Base-by-base conservation (phyloP, 306 rosid genomes). In the Pterocarpus macrocarpus region DNA sequence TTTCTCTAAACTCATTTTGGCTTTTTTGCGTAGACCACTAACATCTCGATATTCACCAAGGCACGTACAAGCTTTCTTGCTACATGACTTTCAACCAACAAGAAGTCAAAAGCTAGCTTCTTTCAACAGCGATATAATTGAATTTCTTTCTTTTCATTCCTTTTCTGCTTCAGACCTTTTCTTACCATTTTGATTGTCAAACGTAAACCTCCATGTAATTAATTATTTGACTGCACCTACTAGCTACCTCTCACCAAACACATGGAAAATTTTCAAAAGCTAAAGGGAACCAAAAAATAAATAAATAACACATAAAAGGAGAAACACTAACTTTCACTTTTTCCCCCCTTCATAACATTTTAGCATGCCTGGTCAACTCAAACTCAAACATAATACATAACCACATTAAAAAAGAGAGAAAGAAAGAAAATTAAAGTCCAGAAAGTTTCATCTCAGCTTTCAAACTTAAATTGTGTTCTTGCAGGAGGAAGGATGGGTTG, bases 401-500 rank as follows among this genome's bases (percentile, higher is more conserved):
- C 28, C 28, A 7, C 17, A 38, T 38, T 38, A 53, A 22, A 22
- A 22, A 22, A 22, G 28, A 22, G 1, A 22, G 12, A 53, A n/a
- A 47, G 57, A 66, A 52, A 32, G 64, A 71, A 77, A 53, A 50
- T 3, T 10, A 45, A 78, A 38, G 10, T 50, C 47, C n/a, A 15
- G n/a, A 39, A 16, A 34, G 41, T 55, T 44, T 44, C 15, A 63
- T 79, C 49, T 82, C 47, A 64, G 10, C 28, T 22, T 72, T 77
- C 5, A 10, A 69, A 76, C 45, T 59, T 41, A 69, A 72, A 39
- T 75, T 74, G 74, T 88, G 9, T 16, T 5, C 5, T n/a, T 85
- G 35, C 89, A 95, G 99, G 98, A 95, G 75, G 98, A 95, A 95
- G 99, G 99, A 65, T 95, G 99, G 99, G 99, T 95, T 8, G 98